These are phyloP conservation scores for Hordeum marinum DNA, from an alignment of 176 grass and related monocot species.

Conservation along the genomic window DNA sequence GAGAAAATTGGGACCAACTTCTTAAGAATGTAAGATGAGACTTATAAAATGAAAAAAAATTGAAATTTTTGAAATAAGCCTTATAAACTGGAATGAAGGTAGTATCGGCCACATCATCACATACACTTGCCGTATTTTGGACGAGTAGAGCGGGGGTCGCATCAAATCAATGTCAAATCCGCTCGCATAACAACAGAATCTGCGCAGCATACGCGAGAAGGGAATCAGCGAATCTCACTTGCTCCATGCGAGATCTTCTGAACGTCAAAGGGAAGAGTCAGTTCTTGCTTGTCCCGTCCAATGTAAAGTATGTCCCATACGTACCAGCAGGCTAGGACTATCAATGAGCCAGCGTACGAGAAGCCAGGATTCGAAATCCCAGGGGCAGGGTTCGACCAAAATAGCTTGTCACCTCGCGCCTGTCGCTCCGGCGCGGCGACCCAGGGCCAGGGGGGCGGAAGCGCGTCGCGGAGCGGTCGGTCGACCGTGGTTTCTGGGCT, in stretches of 20 bases:
- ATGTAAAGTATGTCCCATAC: slow-evolving; percentile 17
- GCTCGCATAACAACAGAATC: background rate
- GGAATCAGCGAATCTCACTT: background rate
- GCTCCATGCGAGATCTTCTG: background rate
- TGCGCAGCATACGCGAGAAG: too few species aligned
- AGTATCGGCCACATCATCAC: too few species aligned
- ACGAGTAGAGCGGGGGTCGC: background rate
- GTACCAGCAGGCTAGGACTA: background rate
- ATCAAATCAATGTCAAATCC: background rate
- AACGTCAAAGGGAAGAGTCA: background rate
- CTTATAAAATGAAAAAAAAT: too few species aligned
- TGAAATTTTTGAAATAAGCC: too few species aligned
- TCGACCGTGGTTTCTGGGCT: background rate
- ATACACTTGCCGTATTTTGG: background rate
- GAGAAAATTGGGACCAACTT: too few species aligned
- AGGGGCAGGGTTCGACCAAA: background rate
- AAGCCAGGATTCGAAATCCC: slow-evolving; percentile 1
- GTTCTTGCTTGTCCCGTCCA: background rate
- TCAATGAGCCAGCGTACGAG: background rate
- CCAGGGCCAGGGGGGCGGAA: background rate
- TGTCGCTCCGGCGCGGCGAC: background rate
- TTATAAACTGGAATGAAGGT: too few species aligned
- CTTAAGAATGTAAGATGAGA: too few species aligned
- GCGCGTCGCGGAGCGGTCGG: background rate
- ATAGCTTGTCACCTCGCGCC: background rate